Base-by-base conservation (phyloP, 805 yeast species). In the Kuraishia borneana region DNA sequence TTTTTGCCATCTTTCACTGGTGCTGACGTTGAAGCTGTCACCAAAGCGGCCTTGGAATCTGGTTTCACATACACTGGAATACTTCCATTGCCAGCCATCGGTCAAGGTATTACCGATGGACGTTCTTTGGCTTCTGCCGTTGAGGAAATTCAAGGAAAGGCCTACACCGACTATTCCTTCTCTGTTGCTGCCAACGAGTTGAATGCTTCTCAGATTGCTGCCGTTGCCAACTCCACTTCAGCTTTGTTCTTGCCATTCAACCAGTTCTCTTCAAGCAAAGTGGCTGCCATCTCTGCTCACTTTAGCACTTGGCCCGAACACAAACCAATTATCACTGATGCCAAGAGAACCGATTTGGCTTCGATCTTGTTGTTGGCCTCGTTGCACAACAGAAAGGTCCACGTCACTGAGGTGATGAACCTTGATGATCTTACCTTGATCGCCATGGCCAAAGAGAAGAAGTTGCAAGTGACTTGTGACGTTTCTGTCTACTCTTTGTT, bases 271-370 rank as follows among this genome's bases (percentile, higher is more conserved):
- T 68, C 70, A 48, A 67, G 73, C 47, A 79, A 78, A 49, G 83
- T 88, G 30, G 68, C 88, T n/a, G 68, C 81, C 22, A 79, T 85
- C 30, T 74, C 94, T 19, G 68, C 80, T 21, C 94, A 83, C 47
- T 76, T 87, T 48, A 75, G 78, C 42, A 62, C 73, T 23, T 88
- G 96, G 96, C 95, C 95, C 35, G 65, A 68, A 34, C 59, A 59
- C 48, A 87, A 85, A 63, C 89, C 92, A 39, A 80, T 89, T 40
- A 70, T 88, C 42, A 85, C 96, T 28, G 96, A 89, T 59, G 96
- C 97, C 33, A 77, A 74, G 54, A 78, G 89, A 18, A 83, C 96
- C 26, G 89, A 85, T 50, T 67, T 89, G 50, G 97, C 97, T n/a
- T 83, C 95, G 3, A 80, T 88, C 30, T 64, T 89, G 54, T 70